Evolutionary conservation across 148 eudicot species (phyloP), one percentile per base, ranked within the genome.

Genomic region (Silene conica): DNA sequence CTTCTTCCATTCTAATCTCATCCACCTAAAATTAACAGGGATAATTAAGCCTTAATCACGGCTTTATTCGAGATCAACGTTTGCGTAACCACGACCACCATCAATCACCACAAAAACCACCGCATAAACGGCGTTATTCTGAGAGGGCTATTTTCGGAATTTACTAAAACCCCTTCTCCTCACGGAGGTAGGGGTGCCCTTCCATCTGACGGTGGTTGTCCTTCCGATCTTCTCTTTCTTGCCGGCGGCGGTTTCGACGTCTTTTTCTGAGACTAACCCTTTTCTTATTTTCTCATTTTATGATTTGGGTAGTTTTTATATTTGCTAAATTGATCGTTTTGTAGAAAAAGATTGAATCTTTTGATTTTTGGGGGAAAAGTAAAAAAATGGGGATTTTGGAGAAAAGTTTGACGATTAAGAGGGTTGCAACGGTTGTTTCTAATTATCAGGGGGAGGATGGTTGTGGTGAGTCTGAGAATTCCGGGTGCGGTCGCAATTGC

Each of bases 101-200:
- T 26, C 50, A 62, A 15, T 71, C 67, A 28, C 64, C 74, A 3
- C 71, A 50, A 63, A 26, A n/a, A 38, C 60, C 66, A 56, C 45
- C 23, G 22, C 2, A 65, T 70, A 31, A 22, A 46, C 78, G 26
- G 26, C 16, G 70, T 31, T 59, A 15, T 48, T 14, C 22, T 55
- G 54, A 78, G 22, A 66, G 76, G 56, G 58, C 62, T 58, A 13
- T 31, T 7, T 2, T 55, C 56, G 74, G 78, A 28, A 58, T 72
- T 43, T 57, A 73, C 63, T 38, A 78, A 11, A 76, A 81, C 77
- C 80, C 93, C 93, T 80, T 89, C 90, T 62, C 93, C 97, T 65
- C 89, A 91, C 97, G 97, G 97, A 62, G 94, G 97, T 58, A 86
- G 97, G 82, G 97, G 97, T 11, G 94, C 97, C 62, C 88, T 86